A percentile compares a stretch with the other conserved stretches of the same genome.
Conservation (phyloP, 2,329 filamentous ascomycete species). For the Exophiala viscosa region DNA sequence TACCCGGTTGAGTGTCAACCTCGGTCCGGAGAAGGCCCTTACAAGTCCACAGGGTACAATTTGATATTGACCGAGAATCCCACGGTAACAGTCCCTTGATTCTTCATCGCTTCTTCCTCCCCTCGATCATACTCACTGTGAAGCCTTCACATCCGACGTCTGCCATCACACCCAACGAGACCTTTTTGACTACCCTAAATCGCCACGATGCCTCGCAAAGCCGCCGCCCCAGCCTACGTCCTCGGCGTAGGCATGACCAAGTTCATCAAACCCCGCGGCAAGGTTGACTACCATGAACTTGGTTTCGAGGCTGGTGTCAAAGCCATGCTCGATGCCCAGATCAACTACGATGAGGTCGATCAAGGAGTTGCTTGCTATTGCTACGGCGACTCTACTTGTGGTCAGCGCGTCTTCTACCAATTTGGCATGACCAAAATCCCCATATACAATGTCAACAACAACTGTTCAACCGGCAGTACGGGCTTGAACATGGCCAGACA, state of each 20-base stretch:
- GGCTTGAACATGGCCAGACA: constrained; percentile 80
- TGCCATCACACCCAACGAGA: too few relatives aligned
- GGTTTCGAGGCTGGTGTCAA: constrained; percentile 31
- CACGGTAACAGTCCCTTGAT: too few relatives aligned
- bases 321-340: constrained; percentile 64
- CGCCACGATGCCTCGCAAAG: constrained; percentile 51
- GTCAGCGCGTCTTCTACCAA: constrained; percentile 95
- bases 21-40: too few relatives aligned
- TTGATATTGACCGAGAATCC: too few relatives aligned
- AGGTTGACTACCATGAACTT: constrained; percentile 31
- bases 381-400: constrained; percentile 91
- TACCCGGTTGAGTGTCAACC: too few relatives aligned
- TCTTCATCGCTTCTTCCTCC: too few relatives aligned
- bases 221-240: constrained; percentile 66
- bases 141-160: too few relatives aligned
- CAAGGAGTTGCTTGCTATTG: constrained; percentile 93
- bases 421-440: constrained; percentile 85
- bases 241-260: constrained; percentile 98
- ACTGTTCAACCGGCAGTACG: constrained; percentile 93
- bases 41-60: too few relatives aligned
- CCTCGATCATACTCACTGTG: too few relatives aligned
- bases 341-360: constrained; percentile 95
- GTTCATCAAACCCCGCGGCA: constrained; percentile 62
- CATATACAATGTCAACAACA: constrained; percentile 98
- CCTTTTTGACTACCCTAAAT: not conserved